Evolutionary conservation across 352 stramenopile genomes (phyloP).

Genomic region (Pythium pectinolyticum): DNA sequence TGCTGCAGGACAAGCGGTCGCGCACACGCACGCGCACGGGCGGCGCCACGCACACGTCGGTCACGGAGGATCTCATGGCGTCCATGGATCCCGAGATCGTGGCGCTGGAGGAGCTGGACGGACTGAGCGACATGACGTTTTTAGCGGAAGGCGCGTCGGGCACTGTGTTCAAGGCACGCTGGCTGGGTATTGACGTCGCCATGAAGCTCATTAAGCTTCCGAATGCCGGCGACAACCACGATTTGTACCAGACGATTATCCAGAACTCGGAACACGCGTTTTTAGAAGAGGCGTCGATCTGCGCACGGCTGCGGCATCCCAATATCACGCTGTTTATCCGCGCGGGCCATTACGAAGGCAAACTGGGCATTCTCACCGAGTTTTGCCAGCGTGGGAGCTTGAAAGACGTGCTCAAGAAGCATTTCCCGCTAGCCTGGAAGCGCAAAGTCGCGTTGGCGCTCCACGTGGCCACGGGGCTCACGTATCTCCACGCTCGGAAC

Average conservation of each 20-base stretch:
- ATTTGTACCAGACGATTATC: constrained; percentile 73
- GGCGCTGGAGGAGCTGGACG: constrained; percentile 57
- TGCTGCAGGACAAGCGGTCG: constrained; percentile 26
- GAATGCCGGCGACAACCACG: constrained; percentile 41
- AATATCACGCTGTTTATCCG: constrained; percentile 78
- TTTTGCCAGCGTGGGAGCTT: constrained; percentile 66
- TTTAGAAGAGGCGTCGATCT: constrained; percentile 62
- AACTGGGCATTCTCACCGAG: constrained; percentile 68
- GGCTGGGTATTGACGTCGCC: constrained; percentile 69
- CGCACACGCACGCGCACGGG: constrained; percentile 21
- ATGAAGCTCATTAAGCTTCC: constrained; percentile 77
- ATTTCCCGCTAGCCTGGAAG: constrained; percentile 58
- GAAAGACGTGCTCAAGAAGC: constrained; percentile 68
- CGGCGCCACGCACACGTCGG: constrained; percentile 26
- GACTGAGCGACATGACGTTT: constrained; percentile 52
- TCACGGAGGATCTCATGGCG: constrained; percentile 41
- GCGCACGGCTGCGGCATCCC: constrained; percentile 55
- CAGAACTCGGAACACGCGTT: constrained; percentile 67
- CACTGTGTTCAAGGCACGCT: constrained; percentile 66
- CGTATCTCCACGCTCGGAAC: constrained; percentile 70
- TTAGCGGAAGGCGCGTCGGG: constrained; percentile 64
- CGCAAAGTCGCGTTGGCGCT: constrained; percentile 59
- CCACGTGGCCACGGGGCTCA: constrained; percentile 62
- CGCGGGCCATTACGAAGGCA: constrained; percentile 60
- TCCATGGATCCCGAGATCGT: constrained; percentile 46